Percentiles rank a stretch among this genome's conserved stretches.
These are phyloP conservation scores for Galerina sulciceps DNA, from an alignment of 768 basidiomycete genomes.

Conservation along the genomic window DNA sequence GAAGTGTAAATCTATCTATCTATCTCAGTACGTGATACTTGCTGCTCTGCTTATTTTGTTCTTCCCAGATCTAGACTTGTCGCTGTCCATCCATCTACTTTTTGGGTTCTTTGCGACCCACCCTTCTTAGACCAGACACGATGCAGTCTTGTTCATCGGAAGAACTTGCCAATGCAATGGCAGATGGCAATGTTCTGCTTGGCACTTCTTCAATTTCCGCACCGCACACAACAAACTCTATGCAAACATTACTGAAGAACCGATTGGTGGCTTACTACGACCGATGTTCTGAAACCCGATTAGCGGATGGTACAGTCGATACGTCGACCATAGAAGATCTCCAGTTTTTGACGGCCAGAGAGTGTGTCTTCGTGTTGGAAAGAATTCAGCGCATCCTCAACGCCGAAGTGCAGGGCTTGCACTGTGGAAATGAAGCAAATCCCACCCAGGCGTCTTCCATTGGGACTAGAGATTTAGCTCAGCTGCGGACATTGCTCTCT, in stretches of 20 bases:
- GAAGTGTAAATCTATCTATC: too few species aligned
- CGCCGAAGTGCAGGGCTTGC: not conserved
- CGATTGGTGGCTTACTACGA: constrained; percentile 46
- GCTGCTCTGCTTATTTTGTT: too few species aligned
- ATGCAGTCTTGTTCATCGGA: not conserved
- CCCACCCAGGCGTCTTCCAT: constrained; percentile 38
- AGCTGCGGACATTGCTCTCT: constrained; percentile 66
- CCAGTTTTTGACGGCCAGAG: constrained; percentile 57
- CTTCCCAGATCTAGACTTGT: too few species aligned
- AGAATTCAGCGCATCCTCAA: constrained; percentile 49
- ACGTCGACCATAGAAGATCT: constrained; percentile 37
- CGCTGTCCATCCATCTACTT: too few species aligned
- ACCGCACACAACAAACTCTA: constrained; percentile 26
- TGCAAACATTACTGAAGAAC: constrained; percentile 40
- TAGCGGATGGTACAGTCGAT: constrained; percentile 6
- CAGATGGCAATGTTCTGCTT: constrained; percentile 40
- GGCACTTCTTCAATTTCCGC: constrained; percentile 35
- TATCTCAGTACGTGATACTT: too few species aligned
- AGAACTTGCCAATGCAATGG: constrained; percentile 33
- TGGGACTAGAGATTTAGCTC: constrained; percentile 68
- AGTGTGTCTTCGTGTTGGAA: constrained; percentile 55
- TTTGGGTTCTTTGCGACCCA: not conserved
- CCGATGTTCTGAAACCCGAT: constrained; percentile 15
- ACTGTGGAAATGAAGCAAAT: not conserved
- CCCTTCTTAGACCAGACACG: not conserved